Evolutionary conservation across 2,329 filamentous ascomycete genomes (phyloP), one percentile per base, ranked within the genome.

Genomic region (Fusarium beomiforme): DNA sequence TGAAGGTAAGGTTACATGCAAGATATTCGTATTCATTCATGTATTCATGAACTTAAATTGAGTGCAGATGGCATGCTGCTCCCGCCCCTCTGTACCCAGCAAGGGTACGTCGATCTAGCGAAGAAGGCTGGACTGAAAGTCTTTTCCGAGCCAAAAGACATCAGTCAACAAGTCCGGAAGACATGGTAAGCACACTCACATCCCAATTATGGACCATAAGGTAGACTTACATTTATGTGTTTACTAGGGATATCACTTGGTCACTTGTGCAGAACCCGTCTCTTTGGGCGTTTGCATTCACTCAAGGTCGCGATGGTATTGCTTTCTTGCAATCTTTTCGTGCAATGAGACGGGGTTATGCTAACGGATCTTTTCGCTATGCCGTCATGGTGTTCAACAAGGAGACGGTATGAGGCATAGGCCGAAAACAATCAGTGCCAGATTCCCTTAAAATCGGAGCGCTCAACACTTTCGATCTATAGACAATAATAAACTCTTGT

Each of bases 171-270:
- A 43, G 88, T 90, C 19, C 85, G 85, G 60, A 87, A 87, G 78
- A 90, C 88, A 21, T 90, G 88, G 88, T 89, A 75, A 83, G 76
- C 43, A 11, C 16, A 33, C 42, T 16, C 31, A 8, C n/a, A 39
- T 39, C 17, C 24, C n/a, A 10, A 12, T 14, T 36, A 24, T n/a
- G 14, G 21, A 21, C 9, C n/a, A 17, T 24, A 24, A 12, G 8
- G n/a, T n/a, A n/a, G n/a, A n/a, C 60, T 70, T 36, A 66, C 42
- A 42, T 26, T 19, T 31, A 12, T 42, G 5, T 17, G 4, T 49
- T 6, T n/a, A n/a, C 13, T 26, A 90, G 87, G 88, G 88, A 90
- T 70, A 88, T 90, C n/a, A 88, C 87, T 19, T 89, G 88, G 88
- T 82, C 83, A 11, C 80, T 90, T 13, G 83, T 90, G 19, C 87